These are phyloP conservation scores for Dactylis glomerata DNA, from an alignment of 176 grass and related monocot genomes.

Conservation along the genomic window DNA sequence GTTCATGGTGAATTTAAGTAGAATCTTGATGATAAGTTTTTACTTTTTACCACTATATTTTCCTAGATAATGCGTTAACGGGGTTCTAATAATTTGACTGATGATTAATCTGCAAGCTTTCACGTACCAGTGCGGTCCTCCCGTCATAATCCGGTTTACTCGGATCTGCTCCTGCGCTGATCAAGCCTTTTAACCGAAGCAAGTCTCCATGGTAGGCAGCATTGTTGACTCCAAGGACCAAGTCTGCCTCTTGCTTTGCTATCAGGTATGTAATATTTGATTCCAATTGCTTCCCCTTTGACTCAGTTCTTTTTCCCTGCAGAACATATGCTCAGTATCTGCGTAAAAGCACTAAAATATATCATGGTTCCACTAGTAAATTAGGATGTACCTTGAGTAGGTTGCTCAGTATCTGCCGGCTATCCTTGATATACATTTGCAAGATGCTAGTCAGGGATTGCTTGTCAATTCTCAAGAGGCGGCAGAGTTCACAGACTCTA, in stretches of 20 bases:
- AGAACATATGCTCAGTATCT: neutral
- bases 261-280: slow-evolving; percentile 70
- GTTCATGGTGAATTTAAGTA: neutral
- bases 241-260: slow-evolving; percentile 79
- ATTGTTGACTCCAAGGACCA: slow-evolving; percentile 68
- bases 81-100: neutral
- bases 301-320: slow-evolving; percentile 44
- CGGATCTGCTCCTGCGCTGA: slow-evolving; percentile 85
- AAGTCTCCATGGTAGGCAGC: slow-evolving; percentile 81
- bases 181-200: slow-evolving; percentile 56
- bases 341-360: neutral
- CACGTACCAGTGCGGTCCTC: slow-evolving; percentile 70
- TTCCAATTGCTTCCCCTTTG: slow-evolving; percentile 63
- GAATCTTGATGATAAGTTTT: neutral
- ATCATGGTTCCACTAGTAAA: neutral
- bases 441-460: slow-evolving; percentile 67
- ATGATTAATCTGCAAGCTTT: neutral
- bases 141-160: slow-evolving; percentile 79
- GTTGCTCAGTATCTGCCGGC: slow-evolving; percentile 67
- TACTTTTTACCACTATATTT: no score
- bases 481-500: slow-evolving; percentile 70
- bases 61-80: neutral
- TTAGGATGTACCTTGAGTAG: slow-evolving; percentile 52
- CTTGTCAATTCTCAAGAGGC: slow-evolving; percentile 77
- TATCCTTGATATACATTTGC: slow-evolving; percentile 83